A percentile compares a stretch with the other conserved stretches of the same genome.
These are phyloP conservation scores for Aspergillus fischeri DNA, from an alignment of 2,329 filamentous ascomycete genomes.

Conservation along the genomic window DNA sequence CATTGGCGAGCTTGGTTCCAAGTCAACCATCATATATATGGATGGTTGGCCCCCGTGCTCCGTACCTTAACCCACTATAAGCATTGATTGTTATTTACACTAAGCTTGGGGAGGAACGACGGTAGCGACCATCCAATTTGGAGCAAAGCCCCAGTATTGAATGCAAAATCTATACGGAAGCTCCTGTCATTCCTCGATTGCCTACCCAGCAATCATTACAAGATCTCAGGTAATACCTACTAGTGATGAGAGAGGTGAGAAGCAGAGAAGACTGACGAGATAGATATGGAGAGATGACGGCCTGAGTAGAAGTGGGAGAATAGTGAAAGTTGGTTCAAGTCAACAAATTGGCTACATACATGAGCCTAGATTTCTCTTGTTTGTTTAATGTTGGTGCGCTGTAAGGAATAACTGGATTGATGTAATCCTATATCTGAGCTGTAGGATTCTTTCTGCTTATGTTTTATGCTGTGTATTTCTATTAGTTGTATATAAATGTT, in stretches of 20 bases:
- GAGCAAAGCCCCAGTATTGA: not conserved
- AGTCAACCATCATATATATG: too few relatives aligned
- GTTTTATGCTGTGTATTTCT: not conserved
- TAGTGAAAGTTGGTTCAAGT: not conserved
- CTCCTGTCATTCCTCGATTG: not conserved
- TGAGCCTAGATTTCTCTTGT: not conserved
- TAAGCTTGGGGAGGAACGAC: not conserved
- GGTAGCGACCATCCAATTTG: not conserved
- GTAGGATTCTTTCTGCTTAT: not conserved
- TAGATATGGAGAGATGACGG: not conserved
- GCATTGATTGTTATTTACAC: not conserved
- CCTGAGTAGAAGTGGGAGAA: not conserved
- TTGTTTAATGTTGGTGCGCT: not conserved
- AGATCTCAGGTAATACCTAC: not conserved
- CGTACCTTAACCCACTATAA: too few relatives aligned
- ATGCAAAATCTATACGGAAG: not conserved
- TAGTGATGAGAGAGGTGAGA: not conserved
- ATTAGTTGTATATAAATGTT: not conserved
- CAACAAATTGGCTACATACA: not conserved
- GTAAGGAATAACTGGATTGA: not conserved
- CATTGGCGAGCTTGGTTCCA: too few relatives aligned
- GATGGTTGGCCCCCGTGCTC: too few relatives aligned
- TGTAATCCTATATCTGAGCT: not conserved
- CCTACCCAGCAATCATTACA: not conserved
- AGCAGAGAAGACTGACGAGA: not conserved